These are phyloP conservation scores for Aspergillus texensis DNA, from an alignment of 2,329 filamentous ascomycete species.

Conservation along the genomic window DNA sequence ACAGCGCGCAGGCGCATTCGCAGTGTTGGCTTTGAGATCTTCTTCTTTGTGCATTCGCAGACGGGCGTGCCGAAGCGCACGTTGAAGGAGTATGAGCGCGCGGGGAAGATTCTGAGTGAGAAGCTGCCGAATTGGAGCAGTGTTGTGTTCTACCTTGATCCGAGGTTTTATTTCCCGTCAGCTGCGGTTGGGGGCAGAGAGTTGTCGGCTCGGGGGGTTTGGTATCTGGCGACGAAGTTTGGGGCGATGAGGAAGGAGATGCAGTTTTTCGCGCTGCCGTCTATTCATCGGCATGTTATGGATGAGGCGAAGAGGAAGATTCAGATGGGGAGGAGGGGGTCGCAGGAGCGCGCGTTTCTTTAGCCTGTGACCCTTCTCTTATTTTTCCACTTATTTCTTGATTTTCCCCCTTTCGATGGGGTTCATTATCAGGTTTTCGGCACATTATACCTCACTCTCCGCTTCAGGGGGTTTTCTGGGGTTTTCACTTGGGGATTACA, in stretches of 20 bases:
- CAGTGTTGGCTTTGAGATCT: conserved; percentile 40
- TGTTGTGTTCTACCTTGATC: conserved; percentile 38
- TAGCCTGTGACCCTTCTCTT: conserved; percentile 1
- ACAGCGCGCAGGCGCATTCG: conserved; percentile 35
- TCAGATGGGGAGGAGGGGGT: conserved; percentile 10
- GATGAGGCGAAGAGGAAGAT: conserved; percentile 21
- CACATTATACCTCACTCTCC: neutral
- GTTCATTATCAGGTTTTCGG: neutral
- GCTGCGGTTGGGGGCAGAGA: conserved; percentile 30
- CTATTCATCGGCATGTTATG: conserved; percentile 28
- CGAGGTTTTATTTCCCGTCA: conserved; percentile 36
- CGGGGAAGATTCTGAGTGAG: conserved; percentile 26
- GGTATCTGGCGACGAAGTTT: conserved; percentile 34
- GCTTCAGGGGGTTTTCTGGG: neutral
- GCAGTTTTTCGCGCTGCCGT: conserved; percentile 35
- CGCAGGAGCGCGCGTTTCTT: conserved; percentile 12
- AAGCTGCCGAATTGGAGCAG: conserved; percentile 30
- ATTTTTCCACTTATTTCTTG: neutral
- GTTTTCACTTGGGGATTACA: neutral
- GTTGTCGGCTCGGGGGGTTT: conserved; percentile 33
- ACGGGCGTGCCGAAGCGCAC: conserved; percentile 37
- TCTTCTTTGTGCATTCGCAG: conserved; percentile 40
- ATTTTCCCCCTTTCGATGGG: neutral
- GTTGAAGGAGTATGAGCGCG: conserved; percentile 33
- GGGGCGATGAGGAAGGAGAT: conserved; percentile 30